Conservation (phyloP, 768 basidiomycete genomes). For the Crucibulum laeve region DNA sequence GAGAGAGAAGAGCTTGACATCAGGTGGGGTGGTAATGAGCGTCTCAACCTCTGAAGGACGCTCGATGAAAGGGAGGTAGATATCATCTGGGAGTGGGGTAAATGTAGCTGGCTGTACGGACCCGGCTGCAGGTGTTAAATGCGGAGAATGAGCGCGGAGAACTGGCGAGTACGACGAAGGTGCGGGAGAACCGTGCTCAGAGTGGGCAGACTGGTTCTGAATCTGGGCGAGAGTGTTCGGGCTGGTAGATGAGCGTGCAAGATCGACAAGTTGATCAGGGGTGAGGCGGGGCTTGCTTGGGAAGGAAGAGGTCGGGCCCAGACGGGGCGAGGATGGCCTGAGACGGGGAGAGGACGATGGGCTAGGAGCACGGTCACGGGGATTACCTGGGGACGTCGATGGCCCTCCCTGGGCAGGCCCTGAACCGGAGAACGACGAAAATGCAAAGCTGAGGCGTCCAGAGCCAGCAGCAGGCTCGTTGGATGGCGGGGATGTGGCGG, state of each 20-base stretch:
- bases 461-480: conserved; percentile 12
- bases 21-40: conserved; percentile 62
- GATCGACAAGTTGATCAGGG: conserved; percentile 71
- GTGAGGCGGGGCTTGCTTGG: conserved; percentile 48
- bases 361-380: conserved; percentile 13
- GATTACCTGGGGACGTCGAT: conserved; percentile 17
- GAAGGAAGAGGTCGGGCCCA: conserved; percentile 24
- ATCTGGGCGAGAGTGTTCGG: conserved; percentile 20
- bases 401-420: conserved; percentile 17
- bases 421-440: conserved; percentile 51
- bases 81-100: conserved; percentile 69
- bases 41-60: conserved; percentile 70
- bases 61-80: conserved; percentile 84
- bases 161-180: conserved; percentile 15
- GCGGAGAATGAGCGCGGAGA: conserved; percentile 16
- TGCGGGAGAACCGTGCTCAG: conserved; percentile 19
- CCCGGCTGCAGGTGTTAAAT: conserved; percentile 6
- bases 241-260: conserved; percentile 59
- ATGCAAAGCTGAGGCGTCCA: conserved; percentile 47
- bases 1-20: conserved; percentile 66
- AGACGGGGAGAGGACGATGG: conserved; percentile 41
- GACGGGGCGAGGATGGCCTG: conserved; percentile 45
- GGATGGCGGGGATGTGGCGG: conserved; percentile 16
- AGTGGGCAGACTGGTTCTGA: conserved; percentile 7
- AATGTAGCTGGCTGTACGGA: conserved; percentile 51